Percentiles rank a stretch among this genome's conserved stretches.
These are phyloP conservation scores for Neofusicoccum parvum DNA, from an alignment of 2,329 filamentous ascomycete genomes.

Conservation along the genomic window DNA sequence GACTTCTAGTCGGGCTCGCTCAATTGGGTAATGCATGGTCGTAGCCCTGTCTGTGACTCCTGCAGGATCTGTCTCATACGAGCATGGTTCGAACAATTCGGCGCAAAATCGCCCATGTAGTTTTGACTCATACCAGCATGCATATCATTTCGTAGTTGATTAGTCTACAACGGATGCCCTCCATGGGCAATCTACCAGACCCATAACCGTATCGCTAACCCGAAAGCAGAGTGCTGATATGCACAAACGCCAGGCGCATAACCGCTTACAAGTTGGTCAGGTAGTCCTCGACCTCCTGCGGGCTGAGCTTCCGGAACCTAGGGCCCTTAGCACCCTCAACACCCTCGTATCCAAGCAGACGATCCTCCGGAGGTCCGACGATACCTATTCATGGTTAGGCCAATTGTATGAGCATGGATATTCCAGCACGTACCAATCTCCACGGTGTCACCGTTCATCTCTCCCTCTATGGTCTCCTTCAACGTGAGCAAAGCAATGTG, in stretches of 20 bases:
- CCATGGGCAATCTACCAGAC: constrained; percentile 9
- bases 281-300: constrained; percentile 99
- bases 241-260: constrained; percentile 5
- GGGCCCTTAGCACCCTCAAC: constrained; percentile 83
- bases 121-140: constrained; percentile 12
- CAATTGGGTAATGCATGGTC: no score
- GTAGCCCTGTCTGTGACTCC: no score
- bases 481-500: constrained; percentile 96
- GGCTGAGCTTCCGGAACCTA: constrained; percentile 89
- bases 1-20: no score
- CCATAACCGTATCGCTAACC: constrained; percentile 17
- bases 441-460: constrained; percentile 98
- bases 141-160: constrained; percentile 20
- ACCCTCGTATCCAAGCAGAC: constrained; percentile 87
- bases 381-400: constrained; percentile 65
- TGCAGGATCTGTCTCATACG: no score
- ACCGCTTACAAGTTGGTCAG: constrained; percentile 81
- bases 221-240: constrained; percentile 19
- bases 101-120: not conserved
- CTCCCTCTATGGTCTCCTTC: constrained; percentile 98
- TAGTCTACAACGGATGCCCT: constrained; percentile 18
- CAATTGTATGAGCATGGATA: constrained; percentile 28
- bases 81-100: no score
- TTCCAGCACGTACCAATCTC: constrained; percentile 74
- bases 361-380: constrained; percentile 89